A percentile compares a stretch with the other conserved stretches of the same genome.
Conservation (phyloP, 352 stramenopile genomes). For the Phytophthora uliginosa region DNA sequence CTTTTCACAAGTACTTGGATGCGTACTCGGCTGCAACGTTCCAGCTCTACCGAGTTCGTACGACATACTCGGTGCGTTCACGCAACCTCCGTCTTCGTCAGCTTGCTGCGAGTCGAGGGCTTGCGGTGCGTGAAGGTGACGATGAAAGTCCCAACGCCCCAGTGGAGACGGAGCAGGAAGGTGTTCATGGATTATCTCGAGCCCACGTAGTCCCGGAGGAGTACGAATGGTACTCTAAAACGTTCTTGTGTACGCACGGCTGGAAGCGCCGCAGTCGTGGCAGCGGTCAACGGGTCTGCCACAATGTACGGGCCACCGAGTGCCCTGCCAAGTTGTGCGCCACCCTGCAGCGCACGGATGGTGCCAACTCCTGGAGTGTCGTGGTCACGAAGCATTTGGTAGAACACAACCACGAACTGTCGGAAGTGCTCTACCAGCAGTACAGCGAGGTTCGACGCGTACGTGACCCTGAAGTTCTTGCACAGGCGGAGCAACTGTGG, state of each 20-base stretch:
- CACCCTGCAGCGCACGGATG: slow-evolving; percentile 66
- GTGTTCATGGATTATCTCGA: slow-evolving; percentile 33
- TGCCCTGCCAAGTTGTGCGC: slow-evolving; percentile 79
- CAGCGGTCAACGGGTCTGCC: slow-evolving; percentile 74
- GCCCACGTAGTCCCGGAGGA: slow-evolving; percentile 61
- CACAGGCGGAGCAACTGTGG: slow-evolving; percentile 71
- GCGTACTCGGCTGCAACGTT: slow-evolving; percentile 69
- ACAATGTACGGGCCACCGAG: slow-evolving; percentile 71
- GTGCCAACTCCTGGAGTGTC: slow-evolving; percentile 55
- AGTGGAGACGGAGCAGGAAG: slow-evolving; percentile 18
- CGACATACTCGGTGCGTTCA: slow-evolving; percentile 74
- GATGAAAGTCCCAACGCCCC: background rate
- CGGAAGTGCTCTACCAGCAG: slow-evolving; percentile 60
- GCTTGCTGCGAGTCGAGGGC: slow-evolving; percentile 47
- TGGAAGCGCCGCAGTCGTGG: slow-evolving; percentile 81
- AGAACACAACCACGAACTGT: slow-evolving; percentile 84
- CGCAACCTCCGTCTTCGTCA: slow-evolving; percentile 72
- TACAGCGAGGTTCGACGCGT: slow-evolving; percentile 80
- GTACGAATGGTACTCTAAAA: slow-evolving; percentile 87
- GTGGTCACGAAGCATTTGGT: slow-evolving; percentile 78
- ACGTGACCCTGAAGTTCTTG: slow-evolving; percentile 66
- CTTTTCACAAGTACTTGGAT: slow-evolving; percentile 70
- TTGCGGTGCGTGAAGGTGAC: slow-evolving; percentile 36
- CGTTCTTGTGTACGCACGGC: slow-evolving; percentile 81
- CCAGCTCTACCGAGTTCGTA: slow-evolving; percentile 81